These are phyloP conservation scores for Zasmidium angulare DNA, from an alignment of 2,329 filamentous ascomycete species.

Conservation along the genomic window DNA sequence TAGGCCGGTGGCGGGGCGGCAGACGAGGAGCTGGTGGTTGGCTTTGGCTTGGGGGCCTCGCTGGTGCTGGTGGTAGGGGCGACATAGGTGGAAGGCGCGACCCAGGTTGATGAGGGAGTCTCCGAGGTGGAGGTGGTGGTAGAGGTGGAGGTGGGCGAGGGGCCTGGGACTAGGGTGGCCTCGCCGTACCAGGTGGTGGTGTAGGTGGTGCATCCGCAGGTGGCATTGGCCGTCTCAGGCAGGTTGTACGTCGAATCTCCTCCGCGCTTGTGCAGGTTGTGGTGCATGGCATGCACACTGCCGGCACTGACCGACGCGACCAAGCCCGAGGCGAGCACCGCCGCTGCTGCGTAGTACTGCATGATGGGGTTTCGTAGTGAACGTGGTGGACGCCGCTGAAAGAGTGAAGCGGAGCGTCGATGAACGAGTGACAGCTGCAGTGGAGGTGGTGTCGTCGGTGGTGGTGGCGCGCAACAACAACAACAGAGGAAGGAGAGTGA, in stretches of 20 bases:
- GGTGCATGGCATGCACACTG: slow-evolving; percentile 17
- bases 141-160: slow-evolving; percentile 13
- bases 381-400: slow-evolving; percentile 23
- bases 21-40: slow-evolving; percentile 1
- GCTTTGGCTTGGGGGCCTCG: slow-evolving; percentile 13
- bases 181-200: slow-evolving; percentile 69
- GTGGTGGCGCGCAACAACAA: not conserved
- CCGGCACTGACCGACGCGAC: slow-evolving; percentile 21
- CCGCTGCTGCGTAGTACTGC: slow-evolving; percentile 18
- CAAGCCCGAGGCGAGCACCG: slow-evolving; percentile 17
- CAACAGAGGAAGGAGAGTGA: not conserved
- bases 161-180: slow-evolving; percentile 44
- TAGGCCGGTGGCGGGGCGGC: slow-evolving; percentile 5
- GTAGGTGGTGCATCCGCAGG: slow-evolving; percentile 72
- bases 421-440: slow-evolving; percentile 18
- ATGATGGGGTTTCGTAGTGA: slow-evolving; percentile 18
- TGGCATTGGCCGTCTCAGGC: slow-evolving; percentile 13
- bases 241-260: slow-evolving; percentile 1
- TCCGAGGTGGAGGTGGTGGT: slow-evolving; percentile 6
- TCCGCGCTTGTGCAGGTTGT: slow-evolving; percentile 20
- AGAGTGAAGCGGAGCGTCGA: slow-evolving; percentile 26
- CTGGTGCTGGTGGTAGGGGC: slow-evolving; percentile 22
- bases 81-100: slow-evolving; percentile 17
- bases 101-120: slow-evolving; percentile 12
- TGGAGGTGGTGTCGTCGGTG: slow-evolving; percentile 3